Conservation (phyloP, 768 basidiomycete genomes). For the Lepiota venenata region DNA sequence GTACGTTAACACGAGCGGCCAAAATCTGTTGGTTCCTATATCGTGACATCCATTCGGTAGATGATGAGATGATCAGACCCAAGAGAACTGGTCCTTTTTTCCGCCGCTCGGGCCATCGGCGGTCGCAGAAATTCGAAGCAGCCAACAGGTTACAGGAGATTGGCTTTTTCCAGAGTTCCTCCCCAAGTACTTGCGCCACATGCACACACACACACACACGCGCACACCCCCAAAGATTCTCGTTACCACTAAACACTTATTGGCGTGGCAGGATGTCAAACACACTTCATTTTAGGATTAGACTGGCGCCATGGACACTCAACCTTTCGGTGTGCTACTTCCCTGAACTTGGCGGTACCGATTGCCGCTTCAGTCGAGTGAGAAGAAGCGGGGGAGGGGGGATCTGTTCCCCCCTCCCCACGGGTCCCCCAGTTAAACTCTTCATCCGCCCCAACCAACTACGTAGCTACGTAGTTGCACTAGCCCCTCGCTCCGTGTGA, state of each 20-base stretch:
- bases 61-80: background rate
- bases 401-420: no score
- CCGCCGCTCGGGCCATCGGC: constrained; percentile 9
- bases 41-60: background rate
- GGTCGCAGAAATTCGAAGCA: constrained; percentile 5
- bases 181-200: background rate
- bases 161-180: background rate
- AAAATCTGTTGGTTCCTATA: background rate
- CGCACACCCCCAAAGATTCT: no score
- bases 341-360: constrained; percentile 2
- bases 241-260: no score
- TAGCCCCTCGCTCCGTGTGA: background rate
- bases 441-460: background rate
- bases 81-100: constrained; percentile 1
- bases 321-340: constrained; percentile 3
- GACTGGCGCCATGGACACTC: background rate
- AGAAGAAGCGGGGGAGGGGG: no score
- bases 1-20: background rate
- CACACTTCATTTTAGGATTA: background rate
- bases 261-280: background rate
- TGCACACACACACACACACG: background rate
- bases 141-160: background rate
- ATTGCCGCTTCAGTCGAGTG: background rate
- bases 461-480: background rate
- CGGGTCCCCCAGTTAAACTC: background rate